Percentiles rank a stretch among this genome's conserved stretches.
These are phyloP conservation scores for Penicillium atrosanguineum DNA, from an alignment of 495 filamentous ascomycete genomes.

Conservation along the genomic window DNA sequence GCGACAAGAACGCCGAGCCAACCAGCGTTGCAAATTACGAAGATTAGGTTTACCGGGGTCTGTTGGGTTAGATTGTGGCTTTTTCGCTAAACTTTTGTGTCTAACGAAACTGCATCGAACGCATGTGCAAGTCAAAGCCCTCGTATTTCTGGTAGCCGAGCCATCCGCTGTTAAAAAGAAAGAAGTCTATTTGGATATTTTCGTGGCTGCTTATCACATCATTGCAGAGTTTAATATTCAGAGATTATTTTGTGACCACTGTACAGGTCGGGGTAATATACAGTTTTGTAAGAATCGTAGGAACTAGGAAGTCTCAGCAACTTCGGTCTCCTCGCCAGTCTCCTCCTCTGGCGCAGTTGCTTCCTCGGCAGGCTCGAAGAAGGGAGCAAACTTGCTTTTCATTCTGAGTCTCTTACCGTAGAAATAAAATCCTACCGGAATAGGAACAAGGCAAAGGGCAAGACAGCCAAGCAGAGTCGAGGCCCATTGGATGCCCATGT, in stretches of 20 bases:
- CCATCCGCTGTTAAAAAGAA: too few relatives aligned
- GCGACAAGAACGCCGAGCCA: too few relatives aligned
- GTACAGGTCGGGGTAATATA: neutral
- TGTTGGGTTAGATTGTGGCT: too few relatives aligned
- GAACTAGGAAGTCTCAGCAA: neutral
- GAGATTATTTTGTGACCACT: neutral
- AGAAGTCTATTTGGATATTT: too few relatives aligned
- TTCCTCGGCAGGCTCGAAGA: conserved; percentile 46
- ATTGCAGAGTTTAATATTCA: neutral
- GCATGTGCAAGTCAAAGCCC: too few relatives aligned
- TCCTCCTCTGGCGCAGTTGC: conserved; percentile 15
- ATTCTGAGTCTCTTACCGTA: conserved; percentile 35
- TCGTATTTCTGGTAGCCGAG: too few relatives aligned
- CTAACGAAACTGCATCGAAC: too few relatives aligned
- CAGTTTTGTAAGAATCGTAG: conserved; percentile 3
- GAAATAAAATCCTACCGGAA: conserved; percentile 52
- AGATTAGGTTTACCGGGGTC: too few relatives aligned
- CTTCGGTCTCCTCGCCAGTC: conserved; percentile 7
- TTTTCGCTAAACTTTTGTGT: too few relatives aligned
- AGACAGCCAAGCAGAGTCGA: conserved; percentile 74
- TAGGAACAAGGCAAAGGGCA: conserved; percentile 65
- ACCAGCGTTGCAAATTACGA: too few relatives aligned
- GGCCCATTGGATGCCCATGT: conserved; percentile 75
- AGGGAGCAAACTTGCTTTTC: conserved; percentile 46
- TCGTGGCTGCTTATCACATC: neutral